Conservation (phyloP, 495 filamentous ascomycete genomes). For the Niebla homalea region DNA sequence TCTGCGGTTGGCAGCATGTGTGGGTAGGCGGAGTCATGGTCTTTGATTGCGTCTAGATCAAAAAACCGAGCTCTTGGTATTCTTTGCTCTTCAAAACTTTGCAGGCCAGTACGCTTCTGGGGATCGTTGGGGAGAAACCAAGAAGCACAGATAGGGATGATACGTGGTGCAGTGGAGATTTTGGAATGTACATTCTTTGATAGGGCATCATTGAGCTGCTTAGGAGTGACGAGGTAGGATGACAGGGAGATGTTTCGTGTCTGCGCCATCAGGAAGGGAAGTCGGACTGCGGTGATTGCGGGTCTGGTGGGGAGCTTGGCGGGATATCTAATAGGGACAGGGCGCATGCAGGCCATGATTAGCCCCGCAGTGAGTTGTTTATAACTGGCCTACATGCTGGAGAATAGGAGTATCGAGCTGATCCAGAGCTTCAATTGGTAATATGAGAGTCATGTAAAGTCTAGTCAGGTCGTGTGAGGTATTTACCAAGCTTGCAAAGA, state of each 20-base stretch:
- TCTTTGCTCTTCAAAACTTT: slow-evolving; percentile 60
- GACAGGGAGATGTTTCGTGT: slow-evolving; percentile 27
- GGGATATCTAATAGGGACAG: background rate
- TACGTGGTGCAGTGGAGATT: slow-evolving; percentile 62
- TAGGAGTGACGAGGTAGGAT: slow-evolving; percentile 75
- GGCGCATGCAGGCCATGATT: background rate
- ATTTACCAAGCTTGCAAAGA: too few relatives aligned
- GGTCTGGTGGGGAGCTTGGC: background rate
- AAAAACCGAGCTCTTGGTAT: slow-evolving; percentile 92
- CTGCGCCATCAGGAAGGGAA: slow-evolving; percentile 12
- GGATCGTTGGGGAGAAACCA: slow-evolving; percentile 95
- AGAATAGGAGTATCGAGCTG: too few relatives aligned
- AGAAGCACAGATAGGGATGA: slow-evolving; percentile 77
- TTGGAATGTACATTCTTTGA: slow-evolving; percentile 60
- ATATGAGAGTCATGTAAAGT: too few relatives aligned
- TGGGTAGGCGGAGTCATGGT: slow-evolving; percentile 75
- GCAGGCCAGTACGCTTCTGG: slow-evolving; percentile 55
- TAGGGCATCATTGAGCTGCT: slow-evolving; percentile 66
- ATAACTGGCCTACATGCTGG: too few relatives aligned
- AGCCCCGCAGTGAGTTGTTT: too few relatives aligned
- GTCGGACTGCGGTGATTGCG: background rate
- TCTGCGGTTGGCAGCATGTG: slow-evolving; percentile 87
- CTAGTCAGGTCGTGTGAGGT: too few relatives aligned
- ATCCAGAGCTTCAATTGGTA: too few relatives aligned
- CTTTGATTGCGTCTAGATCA: slow-evolving; percentile 81